Percentiles rank a stretch among this genome's conserved stretches.
Conservation (phyloP, 2,329 filamentous ascomycete species). For the Stenocarpella maydis region DNA sequence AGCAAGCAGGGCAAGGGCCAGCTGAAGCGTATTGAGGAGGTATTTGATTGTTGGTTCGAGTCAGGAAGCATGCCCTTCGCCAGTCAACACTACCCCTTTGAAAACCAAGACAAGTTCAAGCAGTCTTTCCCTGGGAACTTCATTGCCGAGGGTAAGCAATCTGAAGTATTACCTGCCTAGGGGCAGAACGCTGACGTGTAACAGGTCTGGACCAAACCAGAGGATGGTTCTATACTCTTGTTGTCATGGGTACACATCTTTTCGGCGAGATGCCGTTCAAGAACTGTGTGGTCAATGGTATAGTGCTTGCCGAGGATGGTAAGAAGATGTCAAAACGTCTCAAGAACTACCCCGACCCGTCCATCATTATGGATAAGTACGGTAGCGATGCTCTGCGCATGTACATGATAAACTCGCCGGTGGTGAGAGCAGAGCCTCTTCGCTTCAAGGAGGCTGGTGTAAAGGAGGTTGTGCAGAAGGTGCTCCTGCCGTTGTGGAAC, state of each 20-base stretch:
- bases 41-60: slow-evolving; percentile 98
- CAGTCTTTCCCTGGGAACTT: slow-evolving; percentile 90
- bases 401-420: slow-evolving; percentile 97
- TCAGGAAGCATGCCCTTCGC: slow-evolving; percentile 96
- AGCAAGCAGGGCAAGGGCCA: slow-evolving; percentile 86
- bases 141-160: slow-evolving; percentile 74
- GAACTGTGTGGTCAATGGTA: slow-evolving; percentile 96
- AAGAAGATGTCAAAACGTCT: slow-evolving; percentile 99
- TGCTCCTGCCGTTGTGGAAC: slow-evolving; percentile 92
- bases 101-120: slow-evolving; percentile 83
- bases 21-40: slow-evolving; percentile 83
- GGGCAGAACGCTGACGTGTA: background rate
- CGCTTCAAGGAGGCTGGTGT: slow-evolving; percentile 92
- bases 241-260: slow-evolving; percentile 87
- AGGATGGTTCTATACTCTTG: slow-evolving; percentile 96
- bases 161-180: slow-evolving; percentile 46
- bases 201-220: slow-evolving; percentile 80
- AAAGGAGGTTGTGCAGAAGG: slow-evolving; percentile 93
- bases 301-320: slow-evolving; percentile 91
- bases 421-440: slow-evolving; percentile 89
- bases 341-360: slow-evolving; percentile 94
- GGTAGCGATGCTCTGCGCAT: slow-evolving; percentile 91
- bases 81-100: slow-evolving; percentile 90
- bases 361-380: slow-evolving; percentile 83
- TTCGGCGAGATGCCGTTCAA: slow-evolving; percentile 88